phyloP scores from a whole-genome alignment of 169 alveolate species.

The Plasmodium vinckei region DNA sequence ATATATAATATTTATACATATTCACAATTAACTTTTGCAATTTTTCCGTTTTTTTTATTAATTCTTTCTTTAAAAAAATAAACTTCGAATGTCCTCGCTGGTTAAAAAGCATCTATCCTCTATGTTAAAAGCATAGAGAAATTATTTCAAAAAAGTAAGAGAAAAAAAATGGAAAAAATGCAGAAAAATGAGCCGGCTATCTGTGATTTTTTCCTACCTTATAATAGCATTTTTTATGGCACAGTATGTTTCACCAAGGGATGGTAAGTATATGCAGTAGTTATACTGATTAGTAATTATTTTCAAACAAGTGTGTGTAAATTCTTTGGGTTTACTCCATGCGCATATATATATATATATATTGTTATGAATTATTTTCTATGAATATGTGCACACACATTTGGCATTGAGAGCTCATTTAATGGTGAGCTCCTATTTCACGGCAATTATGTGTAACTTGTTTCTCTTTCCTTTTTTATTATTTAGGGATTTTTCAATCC shows the following conservation, averaged over 20 bases:
- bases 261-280: not conserved
- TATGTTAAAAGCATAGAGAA: no score
- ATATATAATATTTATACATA: no score
- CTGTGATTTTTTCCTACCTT: not conserved
- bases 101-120: no score
- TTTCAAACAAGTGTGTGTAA: not conserved
- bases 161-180: no score
- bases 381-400: not conserved
- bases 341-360: not conserved
- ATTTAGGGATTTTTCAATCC: conserved; percentile 18
- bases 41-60: no score
- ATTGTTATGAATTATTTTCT: not conserved
- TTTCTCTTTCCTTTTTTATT: not conserved
- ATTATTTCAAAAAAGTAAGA: no score
- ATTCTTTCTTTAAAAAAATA: no score
- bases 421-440: no score
- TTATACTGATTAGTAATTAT: not conserved
- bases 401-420: no score
- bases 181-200: not conserved
- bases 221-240: not conserved
- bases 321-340: no score
- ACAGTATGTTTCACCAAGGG: not conserved
- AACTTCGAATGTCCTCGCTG: no score
- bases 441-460: not conserved
- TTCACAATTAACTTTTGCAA: no score